Evolutionary conservation across 345 rosid genomes (phyloP).

Genomic region (Pistacia atlantica): DNA sequence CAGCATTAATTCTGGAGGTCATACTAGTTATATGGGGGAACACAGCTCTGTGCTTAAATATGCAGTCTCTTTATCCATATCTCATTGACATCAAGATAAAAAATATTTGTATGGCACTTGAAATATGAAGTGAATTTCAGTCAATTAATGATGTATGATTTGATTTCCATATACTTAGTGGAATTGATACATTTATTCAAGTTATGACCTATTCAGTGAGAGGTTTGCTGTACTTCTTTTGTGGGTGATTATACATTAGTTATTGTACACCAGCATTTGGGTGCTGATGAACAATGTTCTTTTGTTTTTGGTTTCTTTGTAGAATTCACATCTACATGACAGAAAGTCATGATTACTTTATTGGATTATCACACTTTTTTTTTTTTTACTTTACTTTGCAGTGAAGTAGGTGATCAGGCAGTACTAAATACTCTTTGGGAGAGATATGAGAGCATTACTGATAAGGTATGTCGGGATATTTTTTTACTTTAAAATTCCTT

Average conservation of each 20-base stretch:
- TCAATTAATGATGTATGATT: neutral
- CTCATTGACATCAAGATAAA: neutral
- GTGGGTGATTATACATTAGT: neutral
- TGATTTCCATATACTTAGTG: neutral
- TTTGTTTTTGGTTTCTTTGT: constrained; percentile 5
- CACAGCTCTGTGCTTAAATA: neutral
- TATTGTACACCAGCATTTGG: constrained; percentile 10
- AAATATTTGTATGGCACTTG: neutral
- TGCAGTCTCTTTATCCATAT: neutral
- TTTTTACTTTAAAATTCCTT: constrained; percentile 3
- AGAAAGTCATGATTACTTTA: neutral
- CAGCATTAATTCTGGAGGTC: neutral
- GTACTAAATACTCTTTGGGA: constrained; percentile 57
- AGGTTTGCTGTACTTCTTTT: neutral
- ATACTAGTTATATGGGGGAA: neutral
- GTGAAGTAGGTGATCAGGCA: constrained; percentile 59
- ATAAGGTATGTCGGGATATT: constrained; percentile 45
- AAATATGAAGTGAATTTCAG: neutral
- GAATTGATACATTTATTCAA: neutral
- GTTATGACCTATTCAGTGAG: neutral
- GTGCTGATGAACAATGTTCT: neutral
- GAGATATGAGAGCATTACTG: constrained; percentile 46
- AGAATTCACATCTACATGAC: neutral
- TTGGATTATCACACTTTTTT: neutral
- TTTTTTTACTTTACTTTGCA: constrained; percentile 21